A percentile compares a stretch with the other conserved stretches of the same genome.
phyloP scores from a whole-genome alignment of 768 basidiomycete species.

The Russula foetens region DNA sequence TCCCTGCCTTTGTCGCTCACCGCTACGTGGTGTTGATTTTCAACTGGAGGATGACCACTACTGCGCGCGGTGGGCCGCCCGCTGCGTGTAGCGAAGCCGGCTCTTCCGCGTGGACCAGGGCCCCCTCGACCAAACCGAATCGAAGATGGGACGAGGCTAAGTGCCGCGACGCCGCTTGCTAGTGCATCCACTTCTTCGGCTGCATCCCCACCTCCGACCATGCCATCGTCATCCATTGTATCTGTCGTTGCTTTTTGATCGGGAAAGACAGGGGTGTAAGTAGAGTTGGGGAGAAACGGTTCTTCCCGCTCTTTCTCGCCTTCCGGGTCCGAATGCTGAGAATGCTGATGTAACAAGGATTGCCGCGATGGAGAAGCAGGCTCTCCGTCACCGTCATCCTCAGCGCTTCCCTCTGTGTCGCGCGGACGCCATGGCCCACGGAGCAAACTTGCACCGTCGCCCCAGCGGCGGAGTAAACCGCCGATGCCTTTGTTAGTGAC shows the following conservation, averaged over 20 bases:
- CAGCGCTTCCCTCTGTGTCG: conserved; percentile 23
- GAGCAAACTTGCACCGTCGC: conserved; percentile 75
- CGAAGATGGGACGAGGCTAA: conserved; percentile 57
- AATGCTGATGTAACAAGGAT: conserved; percentile 41
- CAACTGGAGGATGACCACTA: neutral
- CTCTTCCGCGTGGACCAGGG: conserved; percentile 34
- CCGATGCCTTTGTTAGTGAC: conserved; percentile 89
- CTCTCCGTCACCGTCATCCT: neutral
- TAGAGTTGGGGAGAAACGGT: neutral
- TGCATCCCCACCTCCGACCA: neutral
- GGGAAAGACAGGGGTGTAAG: neutral
- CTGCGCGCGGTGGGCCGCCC: conserved; percentile 2
- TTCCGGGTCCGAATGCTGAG: conserved; percentile 18
- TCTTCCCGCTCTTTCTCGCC: conserved; percentile 21
- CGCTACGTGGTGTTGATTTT: neutral
- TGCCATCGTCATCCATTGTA: neutral
- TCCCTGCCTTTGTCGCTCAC: neutral
- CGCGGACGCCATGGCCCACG: conserved; percentile 62
- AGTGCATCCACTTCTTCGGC: conserved; percentile 41
- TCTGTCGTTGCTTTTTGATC: neutral
- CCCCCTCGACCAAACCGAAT: conserved; percentile 72
- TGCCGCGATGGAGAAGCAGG: conserved; percentile 44
- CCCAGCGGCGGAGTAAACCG: conserved; percentile 70
- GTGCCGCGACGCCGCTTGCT: conserved; percentile 36
- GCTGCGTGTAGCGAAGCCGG: conserved; percentile 27